Evolutionary conservation across 495 filamentous ascomycete species (phyloP).

Genomic region (Chaetomium fimeti): DNA sequence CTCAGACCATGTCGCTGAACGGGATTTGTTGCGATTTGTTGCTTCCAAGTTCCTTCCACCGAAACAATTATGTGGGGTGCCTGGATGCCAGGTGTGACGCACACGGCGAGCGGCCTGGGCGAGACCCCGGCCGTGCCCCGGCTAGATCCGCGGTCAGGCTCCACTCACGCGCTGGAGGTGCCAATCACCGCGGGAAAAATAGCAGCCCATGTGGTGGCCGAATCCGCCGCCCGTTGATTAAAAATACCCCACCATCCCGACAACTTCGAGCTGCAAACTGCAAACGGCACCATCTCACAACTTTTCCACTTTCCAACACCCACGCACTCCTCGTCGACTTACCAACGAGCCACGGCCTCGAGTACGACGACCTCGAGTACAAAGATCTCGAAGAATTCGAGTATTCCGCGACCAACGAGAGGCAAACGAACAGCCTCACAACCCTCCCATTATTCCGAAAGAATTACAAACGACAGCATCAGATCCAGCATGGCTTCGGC

Average conservation of each 20-base stretch:
- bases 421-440: background rate
- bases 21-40: background rate
- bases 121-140: slow-evolving; percentile 1
- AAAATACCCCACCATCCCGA: slow-evolving; percentile 30
- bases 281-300: background rate
- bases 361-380: no score
- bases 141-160: slow-evolving; percentile 17
- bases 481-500: slow-evolving; percentile 26
- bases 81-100: slow-evolving; percentile 9
- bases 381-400: no score
- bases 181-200: slow-evolving; percentile 11
- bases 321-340: background rate
- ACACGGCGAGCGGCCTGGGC: slow-evolving; percentile 15
- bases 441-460: background rate
- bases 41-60: background rate
- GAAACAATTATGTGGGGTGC: no score
- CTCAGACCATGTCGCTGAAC: no score
- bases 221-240: slow-evolving; percentile 16
- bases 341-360: no score
- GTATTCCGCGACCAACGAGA: background rate
- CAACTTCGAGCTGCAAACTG: slow-evolving; percentile 4
- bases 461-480: background rate
- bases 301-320: background rate
- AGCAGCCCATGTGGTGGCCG: slow-evolving; percentile 11
- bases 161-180: background rate